These are phyloP conservation scores for Coffea canephora DNA, from an alignment of 257 asterid genomes.

Conservation along the genomic window DNA sequence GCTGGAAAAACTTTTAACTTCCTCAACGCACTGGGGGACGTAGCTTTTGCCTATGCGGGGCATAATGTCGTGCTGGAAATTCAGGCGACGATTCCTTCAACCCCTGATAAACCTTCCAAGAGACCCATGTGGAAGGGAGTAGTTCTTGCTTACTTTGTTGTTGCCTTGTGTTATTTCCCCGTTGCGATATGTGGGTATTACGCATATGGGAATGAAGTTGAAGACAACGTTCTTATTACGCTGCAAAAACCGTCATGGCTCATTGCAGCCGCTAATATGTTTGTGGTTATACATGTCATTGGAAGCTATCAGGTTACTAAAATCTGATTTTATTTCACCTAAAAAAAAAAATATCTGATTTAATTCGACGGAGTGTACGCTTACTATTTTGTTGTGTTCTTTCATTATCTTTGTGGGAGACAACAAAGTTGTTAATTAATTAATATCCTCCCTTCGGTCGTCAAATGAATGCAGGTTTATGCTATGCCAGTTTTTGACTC, in stretches of 20 bases:
- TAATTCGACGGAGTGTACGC: too few relatives aligned
- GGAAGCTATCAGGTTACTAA: conserved; percentile 63
- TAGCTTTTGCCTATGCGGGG: conserved; percentile 71
- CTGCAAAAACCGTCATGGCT: conserved; percentile 56
- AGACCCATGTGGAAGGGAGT: conserved; percentile 78
- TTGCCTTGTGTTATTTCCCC: conserved; percentile 60
- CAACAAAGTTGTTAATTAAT: too few relatives aligned
- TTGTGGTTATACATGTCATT: conserved; percentile 60
- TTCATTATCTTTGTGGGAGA: neutral
- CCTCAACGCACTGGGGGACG: conserved; percentile 60
- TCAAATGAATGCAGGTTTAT: conserved; percentile 30
- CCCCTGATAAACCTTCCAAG: conserved; percentile 61
- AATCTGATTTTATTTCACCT: neutral
- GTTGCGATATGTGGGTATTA: conserved; percentile 57
- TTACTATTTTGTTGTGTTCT: neutral
- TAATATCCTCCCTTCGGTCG: too few relatives aligned
- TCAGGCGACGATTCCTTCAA: conserved; percentile 70
- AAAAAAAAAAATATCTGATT: too few relatives aligned
- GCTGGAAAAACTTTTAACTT: conserved; percentile 38
- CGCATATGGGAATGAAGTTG: conserved; percentile 45
- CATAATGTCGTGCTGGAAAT: conserved; percentile 72
- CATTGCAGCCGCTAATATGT: conserved; percentile 48
- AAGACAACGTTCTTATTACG: conserved; percentile 47
- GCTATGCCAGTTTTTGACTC: conserved; percentile 59
- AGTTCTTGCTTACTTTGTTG: conserved; percentile 43